phyloP scores from a whole-genome alignment of 2,329 filamentous ascomycete genomes.

The Colletotrichum sp. region DNA sequence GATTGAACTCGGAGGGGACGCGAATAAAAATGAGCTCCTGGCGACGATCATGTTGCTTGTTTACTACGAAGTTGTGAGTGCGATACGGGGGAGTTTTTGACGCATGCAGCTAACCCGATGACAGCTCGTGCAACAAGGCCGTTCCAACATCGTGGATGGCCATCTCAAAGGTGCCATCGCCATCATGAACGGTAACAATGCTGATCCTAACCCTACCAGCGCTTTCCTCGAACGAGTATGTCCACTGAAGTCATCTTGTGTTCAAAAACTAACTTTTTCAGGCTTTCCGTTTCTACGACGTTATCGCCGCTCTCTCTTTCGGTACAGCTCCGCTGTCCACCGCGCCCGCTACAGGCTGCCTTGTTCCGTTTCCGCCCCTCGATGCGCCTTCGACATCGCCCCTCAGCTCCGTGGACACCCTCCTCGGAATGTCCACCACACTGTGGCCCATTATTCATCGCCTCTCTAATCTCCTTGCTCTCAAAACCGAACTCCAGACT shows the following conservation, averaged over 20 bases:
- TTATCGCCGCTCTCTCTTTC: conserved; percentile 67
- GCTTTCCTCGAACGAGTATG: conserved; percentile 64
- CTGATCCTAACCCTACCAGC: conserved; percentile 53
- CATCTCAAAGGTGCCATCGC: conserved; percentile 68
- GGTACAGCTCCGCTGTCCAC: conserved; percentile 61
- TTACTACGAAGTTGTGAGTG: conserved; percentile 67
- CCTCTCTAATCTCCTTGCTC: conserved; percentile 57
- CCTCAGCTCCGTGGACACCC: conserved; percentile 58
- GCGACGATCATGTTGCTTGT: conserved; percentile 66
- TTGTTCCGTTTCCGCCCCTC: conserved; percentile 52
- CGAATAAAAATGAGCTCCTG: conserved; percentile 61
- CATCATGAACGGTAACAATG: conserved; percentile 57
- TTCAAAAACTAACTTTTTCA: conserved; percentile 27
- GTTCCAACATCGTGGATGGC: conserved; percentile 63
- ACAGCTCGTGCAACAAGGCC: conserved; percentile 65
- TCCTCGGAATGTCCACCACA: conserved; percentile 66
- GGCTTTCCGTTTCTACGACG: conserved; percentile 71
- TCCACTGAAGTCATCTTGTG: background rate
- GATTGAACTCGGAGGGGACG: conserved; percentile 56
- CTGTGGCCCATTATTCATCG: conserved; percentile 69
- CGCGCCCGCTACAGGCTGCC: conserved; percentile 50
- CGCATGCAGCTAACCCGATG: background rate
- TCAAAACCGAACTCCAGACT: conserved; percentile 56
- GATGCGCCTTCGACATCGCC: conserved; percentile 51
- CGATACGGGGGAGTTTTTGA: background rate